Conservation (phyloP, 2,329 filamentous ascomycete species). For the Aspergillus brasiliensis region DNA sequence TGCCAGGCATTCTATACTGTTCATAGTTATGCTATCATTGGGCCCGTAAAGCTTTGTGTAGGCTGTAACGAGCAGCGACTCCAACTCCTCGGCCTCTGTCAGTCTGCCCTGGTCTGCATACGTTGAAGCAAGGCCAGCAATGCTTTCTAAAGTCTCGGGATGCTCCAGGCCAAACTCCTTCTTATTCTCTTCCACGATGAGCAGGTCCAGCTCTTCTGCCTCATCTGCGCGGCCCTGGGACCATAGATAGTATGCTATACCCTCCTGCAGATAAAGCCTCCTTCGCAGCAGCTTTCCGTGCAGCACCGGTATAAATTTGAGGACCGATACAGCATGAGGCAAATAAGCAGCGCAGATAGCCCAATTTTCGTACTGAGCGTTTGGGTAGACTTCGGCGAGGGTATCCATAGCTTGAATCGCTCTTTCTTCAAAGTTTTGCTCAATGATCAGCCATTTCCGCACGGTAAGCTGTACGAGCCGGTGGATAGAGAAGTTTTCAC, state of each 20-base stretch:
- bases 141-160: conserved; percentile 18
- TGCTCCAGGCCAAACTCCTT: conserved; percentile 14
- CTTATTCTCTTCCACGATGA: conserved; percentile 18
- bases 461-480: conserved; percentile 15
- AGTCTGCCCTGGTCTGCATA: conserved; percentile 13
- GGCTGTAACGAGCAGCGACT: neutral
- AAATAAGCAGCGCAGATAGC: conserved; percentile 12
- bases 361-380: conserved; percentile 13
- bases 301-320: neutral
- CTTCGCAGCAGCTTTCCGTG: conserved; percentile 4
- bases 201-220: conserved; percentile 10
- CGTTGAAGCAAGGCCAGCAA: conserved; percentile 12
- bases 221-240: conserved; percentile 14
- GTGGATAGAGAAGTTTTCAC: conserved; percentile 14
- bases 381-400: conserved; percentile 10
- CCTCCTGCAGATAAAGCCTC: conserved; percentile 15
- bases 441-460: conserved; percentile 17
- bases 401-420: conserved; percentile 15
- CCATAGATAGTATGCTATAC: conserved; percentile 16
- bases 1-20: conserved; percentile 21
- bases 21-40: conserved; percentile 21
- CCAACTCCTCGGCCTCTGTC: conserved; percentile 11
- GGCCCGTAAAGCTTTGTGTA: conserved; percentile 10
- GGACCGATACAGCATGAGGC: conserved; percentile 12
- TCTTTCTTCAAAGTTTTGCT: conserved; percentile 8